Percentiles rank a stretch among this genome's conserved stretches.
Conservation (phyloP, 257 asterid species). For the Solanum clarkiae region DNA sequence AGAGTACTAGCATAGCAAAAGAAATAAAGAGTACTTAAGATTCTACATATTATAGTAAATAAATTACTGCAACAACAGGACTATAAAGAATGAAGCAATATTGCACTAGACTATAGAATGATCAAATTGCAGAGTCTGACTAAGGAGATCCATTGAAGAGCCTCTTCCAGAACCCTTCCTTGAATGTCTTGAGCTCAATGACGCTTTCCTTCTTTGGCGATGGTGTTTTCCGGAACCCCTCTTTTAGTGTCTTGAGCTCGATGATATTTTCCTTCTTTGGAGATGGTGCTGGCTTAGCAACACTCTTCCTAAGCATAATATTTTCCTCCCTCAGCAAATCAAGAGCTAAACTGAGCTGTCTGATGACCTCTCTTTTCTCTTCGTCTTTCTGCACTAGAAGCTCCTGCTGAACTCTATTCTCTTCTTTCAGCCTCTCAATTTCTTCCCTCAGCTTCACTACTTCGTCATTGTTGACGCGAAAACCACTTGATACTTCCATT, state of each 20-base stretch:
- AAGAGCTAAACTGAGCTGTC: constrained; percentile 67
- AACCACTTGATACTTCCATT: constrained; percentile 9
- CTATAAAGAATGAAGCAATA: background rate
- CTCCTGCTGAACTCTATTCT: constrained; percentile 39
- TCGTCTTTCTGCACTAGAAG: constrained; percentile 61
- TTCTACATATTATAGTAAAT: background rate
- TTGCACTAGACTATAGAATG: constrained; percentile 2
- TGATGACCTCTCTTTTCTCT: constrained; percentile 81
- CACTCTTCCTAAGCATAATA: constrained; percentile 23
- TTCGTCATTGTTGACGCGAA: constrained; percentile 8
- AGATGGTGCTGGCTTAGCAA: constrained; percentile 3
- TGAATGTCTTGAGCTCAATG: constrained; percentile 9
- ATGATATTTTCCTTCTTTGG: constrained; percentile 6
- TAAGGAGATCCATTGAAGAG: constrained; percentile 39
- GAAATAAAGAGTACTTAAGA: background rate
- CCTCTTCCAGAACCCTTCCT: constrained; percentile 48
- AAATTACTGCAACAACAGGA: background rate
- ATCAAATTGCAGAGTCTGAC: background rate
- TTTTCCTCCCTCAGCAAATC: constrained; percentile 71
- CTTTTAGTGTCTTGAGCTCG: constrained; percentile 17
- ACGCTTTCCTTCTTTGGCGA: constrained; percentile 5
- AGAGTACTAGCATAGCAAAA: background rate
- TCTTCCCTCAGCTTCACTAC: constrained; percentile 37
- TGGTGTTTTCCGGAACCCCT: background rate
- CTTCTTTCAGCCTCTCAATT: constrained; percentile 44